phyloP scores from a whole-genome alignment of 2,329 filamentous ascomycete genomes.

The Penicillium sp. region DNA sequence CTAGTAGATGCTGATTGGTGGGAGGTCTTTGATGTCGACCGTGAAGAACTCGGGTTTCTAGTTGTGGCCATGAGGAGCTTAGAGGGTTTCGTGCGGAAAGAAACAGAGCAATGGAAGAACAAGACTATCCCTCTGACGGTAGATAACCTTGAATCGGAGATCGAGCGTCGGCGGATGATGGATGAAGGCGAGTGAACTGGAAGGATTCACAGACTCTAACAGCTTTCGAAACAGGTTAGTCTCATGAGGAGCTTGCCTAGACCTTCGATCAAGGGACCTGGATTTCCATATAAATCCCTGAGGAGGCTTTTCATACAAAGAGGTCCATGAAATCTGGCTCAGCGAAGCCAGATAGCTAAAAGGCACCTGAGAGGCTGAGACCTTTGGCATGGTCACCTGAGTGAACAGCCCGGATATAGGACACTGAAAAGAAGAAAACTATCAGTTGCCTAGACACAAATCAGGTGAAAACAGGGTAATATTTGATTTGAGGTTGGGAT shows the following conservation, averaged over 20 bases:
- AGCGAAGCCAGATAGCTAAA: neutral
- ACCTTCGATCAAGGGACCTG: neutral
- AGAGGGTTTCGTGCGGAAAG: conserved; percentile 64
- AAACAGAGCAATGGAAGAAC: conserved; percentile 57
- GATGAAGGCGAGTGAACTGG: conserved; percentile 39
- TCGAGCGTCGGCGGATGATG: conserved; percentile 53
- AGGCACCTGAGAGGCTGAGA: too few species aligned
- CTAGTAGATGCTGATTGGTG: conserved; percentile 89
- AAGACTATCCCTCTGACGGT: conserved; percentile 59
- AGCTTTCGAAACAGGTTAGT: neutral
- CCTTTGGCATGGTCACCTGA: neutral
- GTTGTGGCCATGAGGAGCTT: conserved; percentile 83
- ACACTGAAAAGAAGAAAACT: neutral
- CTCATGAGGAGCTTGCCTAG: neutral
- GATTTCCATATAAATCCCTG: neutral
- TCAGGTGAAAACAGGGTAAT: neutral
- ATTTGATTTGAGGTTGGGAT: neutral
- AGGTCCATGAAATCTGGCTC: neutral
- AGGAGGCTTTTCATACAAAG: neutral
- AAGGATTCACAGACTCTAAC: neutral
- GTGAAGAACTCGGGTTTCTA: conserved; percentile 90
- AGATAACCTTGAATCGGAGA: conserved; percentile 58
- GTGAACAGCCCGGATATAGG: neutral
- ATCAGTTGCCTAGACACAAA: neutral
- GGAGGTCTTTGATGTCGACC: conserved; percentile 95